Conservation (phyloP, 495 filamentous ascomycete genomes). For the Neurospora terricola region DNA sequence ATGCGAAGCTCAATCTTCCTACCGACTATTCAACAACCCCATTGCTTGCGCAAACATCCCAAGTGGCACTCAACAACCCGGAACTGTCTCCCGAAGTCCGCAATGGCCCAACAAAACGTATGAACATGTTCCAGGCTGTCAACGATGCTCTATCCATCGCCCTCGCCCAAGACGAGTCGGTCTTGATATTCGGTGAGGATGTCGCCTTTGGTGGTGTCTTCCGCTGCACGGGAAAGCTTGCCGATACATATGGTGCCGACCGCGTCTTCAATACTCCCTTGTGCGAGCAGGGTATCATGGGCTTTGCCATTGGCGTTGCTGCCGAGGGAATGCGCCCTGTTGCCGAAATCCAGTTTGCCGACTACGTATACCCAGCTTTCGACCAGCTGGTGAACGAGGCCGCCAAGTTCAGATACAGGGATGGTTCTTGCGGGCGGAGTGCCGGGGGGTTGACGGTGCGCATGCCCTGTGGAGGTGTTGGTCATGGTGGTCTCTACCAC, state of each 20-base stretch:
- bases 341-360: conserved; percentile 96
- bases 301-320: conserved; percentile 84
- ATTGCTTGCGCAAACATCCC: conserved; percentile 67
- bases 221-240: conserved; percentile 84
- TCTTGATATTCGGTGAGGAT: conserved; percentile 91
- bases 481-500: conserved; percentile 94
- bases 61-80: conserved; percentile 55
- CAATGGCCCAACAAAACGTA: conserved; percentile 60
- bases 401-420: conserved; percentile 83
- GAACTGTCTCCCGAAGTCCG: conserved; percentile 56
- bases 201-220: conserved; percentile 97
- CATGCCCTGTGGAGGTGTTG: conserved; percentile 92
- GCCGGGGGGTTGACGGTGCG: conserved; percentile 75
- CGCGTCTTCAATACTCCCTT: conserved; percentile 96
- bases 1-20: conserved; percentile 65
- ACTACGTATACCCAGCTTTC: conserved; percentile 94
- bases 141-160: conserved; percentile 79
- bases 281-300: conserved; percentile 88
- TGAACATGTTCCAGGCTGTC: conserved; percentile 89
- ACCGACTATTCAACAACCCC: conserved; percentile 81
- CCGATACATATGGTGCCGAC: conserved; percentile 74
- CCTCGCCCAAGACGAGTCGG: conserved; percentile 72
- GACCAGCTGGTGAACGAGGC: conserved; percentile 98
- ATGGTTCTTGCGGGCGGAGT: conserved; percentile 59
- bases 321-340: conserved; percentile 88